Base-by-base conservation (phyloP, 139 green algal genomes). In the Chlamydomonas incerta region DNA sequence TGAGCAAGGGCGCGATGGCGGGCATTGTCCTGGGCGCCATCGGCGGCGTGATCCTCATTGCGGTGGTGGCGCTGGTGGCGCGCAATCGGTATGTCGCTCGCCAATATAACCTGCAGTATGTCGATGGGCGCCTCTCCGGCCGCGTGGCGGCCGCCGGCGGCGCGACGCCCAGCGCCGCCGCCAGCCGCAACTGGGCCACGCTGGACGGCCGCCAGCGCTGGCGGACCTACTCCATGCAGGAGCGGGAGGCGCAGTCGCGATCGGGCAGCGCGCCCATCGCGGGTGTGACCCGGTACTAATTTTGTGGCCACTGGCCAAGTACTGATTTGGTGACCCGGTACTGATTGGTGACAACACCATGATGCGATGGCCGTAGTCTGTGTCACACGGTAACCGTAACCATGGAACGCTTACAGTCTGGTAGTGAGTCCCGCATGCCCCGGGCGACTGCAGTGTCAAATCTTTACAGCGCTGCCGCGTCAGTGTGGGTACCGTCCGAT, bases 221-320 rank as follows among this genome's bases (percentile, higher is more conserved):
- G 79, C 66, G 47, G 31, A 85, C 79, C n/a, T 85, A 85, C 63
- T 58, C n/a, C 33, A 85, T 85, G 79, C 79, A 85, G 79, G 47
- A 67, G 47, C 65, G 35, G 6, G 37, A 46, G 5, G 76, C 65
- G 37, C 23, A 46, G 76, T 37, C 60, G 37, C 70, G 24, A 2
- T 17, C 60, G 14, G 76, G 76, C n/a, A 62, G 60, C 26, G 55
- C 60, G 0, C 76, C 76, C 3, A 26, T 83, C 15, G 62, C 76
- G 1, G 76, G 76, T 10, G 62, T 50, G 6, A 50, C 41, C 41
- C 41, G 41, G 41, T 50, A 50, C 41, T 50, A 50, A 50, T 50
- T n/a, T n/a, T n/a, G n/a, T n/a, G n/a, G n/a, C n/a, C n/a, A n/a
- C n/a, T n/a, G n/a, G n/a, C n/a, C n/a, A n/a, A n/a, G n/a, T n/a